Conservation (phyloP, 2,329 filamentous ascomycete species). For the Trichophyton mentagrophytes region DNA sequence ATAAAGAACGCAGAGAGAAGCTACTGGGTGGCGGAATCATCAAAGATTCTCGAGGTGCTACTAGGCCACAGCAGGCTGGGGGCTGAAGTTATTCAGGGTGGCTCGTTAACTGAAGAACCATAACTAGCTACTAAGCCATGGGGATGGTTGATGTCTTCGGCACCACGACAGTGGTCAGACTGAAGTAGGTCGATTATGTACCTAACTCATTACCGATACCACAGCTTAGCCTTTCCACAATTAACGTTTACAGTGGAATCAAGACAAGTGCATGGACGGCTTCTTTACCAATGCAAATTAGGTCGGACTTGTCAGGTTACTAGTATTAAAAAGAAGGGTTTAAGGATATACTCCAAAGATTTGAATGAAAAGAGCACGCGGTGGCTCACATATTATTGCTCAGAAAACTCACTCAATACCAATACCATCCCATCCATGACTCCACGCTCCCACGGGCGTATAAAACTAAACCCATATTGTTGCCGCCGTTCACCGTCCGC, state of each 20-base stretch:
- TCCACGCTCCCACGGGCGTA: not conserved
- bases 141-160: too few relatives aligned
- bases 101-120: not conserved
- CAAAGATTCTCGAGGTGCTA: not conserved
- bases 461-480: not conserved
- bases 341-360: not conserved
- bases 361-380: not conserved
- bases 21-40: constrained; percentile 14
- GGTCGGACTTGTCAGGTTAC: too few relatives aligned
- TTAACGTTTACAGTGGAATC: too few relatives aligned
- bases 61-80: not conserved
- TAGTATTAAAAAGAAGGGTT: not conserved
- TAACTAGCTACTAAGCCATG: too few relatives aligned
- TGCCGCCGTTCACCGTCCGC: not conserved
- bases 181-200: too few relatives aligned
- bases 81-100: not conserved
- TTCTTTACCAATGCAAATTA: not conserved
- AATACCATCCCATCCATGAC: constrained; percentile 2
- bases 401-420: not conserved
- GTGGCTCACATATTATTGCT: not conserved
- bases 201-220: too few relatives aligned
- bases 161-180: too few relatives aligned
- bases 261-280: not conserved
- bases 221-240: too few relatives aligned
- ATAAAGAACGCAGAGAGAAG: constrained; percentile 50